Conservation (phyloP, 371 early-diverging fungal genomes). For the Saksenaea vasiformis region DNA sequence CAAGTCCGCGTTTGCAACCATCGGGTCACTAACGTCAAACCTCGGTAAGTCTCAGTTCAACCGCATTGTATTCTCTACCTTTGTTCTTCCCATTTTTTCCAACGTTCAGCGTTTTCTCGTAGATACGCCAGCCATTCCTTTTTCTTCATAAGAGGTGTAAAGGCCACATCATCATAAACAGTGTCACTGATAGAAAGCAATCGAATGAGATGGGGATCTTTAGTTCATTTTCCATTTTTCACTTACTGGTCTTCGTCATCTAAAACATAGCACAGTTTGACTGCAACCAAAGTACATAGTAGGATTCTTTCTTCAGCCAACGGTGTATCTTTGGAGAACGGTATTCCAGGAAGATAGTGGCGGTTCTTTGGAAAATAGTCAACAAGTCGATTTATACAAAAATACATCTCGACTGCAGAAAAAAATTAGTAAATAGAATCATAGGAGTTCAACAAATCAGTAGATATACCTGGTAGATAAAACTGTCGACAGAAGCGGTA, state of each 20-base stretch:
- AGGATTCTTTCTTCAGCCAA: neutral
- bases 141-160: conserved; percentile 2
- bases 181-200: neutral
- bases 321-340: neutral
- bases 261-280: conserved; percentile 22
- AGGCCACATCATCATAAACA: neutral
- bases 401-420: conserved; percentile 26
- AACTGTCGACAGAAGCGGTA: conserved; percentile 27
- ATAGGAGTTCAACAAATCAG: neutral
- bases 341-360: neutral
- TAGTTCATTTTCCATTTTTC: too few relatives aligned
- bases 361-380: neutral
- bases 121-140: neutral
- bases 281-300: conserved; percentile 17
- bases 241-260: conserved; percentile 16
- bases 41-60: neutral
- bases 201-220: too few relatives aligned
- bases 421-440: neutral
- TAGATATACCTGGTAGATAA: conserved; percentile 27
- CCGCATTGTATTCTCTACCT: neutral
- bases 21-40: neutral
- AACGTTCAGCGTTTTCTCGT: neutral
- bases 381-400: conserved; percentile 13
- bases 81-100: neutral
- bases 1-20: neutral